Percentiles rank a stretch among this genome's conserved stretches.
phyloP scores from a whole-genome alignment of 768 basidiomycete species.

The Tylopilus rubrobrunneus region DNA sequence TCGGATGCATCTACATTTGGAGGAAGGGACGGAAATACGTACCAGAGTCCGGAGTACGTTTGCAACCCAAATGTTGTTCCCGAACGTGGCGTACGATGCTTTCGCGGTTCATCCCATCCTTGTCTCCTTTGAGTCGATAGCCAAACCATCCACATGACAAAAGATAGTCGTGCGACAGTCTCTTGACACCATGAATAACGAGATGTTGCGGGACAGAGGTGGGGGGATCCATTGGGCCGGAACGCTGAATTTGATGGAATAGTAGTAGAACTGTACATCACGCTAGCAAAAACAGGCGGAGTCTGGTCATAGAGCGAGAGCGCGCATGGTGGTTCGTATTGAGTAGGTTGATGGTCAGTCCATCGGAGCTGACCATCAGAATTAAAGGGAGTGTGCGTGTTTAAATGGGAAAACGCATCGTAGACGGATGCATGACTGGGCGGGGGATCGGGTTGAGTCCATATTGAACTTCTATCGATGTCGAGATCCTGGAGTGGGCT shows the following conservation, averaged over 20 bases:
- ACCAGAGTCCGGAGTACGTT: conserved; percentile 1
- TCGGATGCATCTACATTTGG: neutral
- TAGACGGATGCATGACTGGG: no score
- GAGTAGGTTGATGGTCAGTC: neutral
- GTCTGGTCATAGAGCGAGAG: neutral
- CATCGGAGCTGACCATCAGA: neutral
- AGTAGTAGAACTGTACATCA: neutral
- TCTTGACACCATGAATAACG: neutral
- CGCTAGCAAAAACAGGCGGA: no score
- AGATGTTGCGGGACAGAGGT: conserved; percentile 10
- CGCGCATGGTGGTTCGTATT: neutral
- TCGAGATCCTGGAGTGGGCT: neutral
- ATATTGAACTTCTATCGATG: no score
- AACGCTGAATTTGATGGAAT: neutral
- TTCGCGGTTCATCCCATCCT: conserved; percentile 8
- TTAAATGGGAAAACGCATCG: neutral
- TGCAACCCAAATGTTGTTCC: conserved; percentile 13
- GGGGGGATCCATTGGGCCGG: neutral
- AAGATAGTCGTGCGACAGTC: rapidly evolving
- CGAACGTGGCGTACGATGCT: conserved; percentile 14
- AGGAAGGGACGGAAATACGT: neutral
- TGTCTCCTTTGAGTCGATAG: conserved; percentile 2
- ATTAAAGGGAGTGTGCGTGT: neutral
- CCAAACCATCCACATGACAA: conserved; percentile 8
- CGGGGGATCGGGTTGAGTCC: neutral